Percentiles rank a stretch among this genome's conserved stretches.
phyloP scores from a whole-genome alignment of 164 flowering plant genomes.

The Nelumbo lutea region DNA sequence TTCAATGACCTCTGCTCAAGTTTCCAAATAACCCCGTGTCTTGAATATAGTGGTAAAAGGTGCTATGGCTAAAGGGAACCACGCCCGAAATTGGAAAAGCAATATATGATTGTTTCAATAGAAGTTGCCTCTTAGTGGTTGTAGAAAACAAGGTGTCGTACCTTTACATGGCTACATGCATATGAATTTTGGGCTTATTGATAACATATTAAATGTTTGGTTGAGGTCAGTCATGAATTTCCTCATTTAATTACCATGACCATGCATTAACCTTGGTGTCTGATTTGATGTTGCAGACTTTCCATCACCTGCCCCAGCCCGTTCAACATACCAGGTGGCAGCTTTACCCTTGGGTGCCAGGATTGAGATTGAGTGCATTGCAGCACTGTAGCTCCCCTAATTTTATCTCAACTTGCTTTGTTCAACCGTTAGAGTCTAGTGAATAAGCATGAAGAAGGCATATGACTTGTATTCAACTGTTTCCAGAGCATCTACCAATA shows the following conservation, averaged over 20 bases:
- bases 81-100: too few relatives aligned
- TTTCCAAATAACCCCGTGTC: too few relatives aligned
- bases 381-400: constrained; percentile 32
- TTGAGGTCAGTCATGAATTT: too few relatives aligned
- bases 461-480: not conserved
- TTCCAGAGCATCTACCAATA: not conserved
- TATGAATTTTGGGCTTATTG: not conserved
- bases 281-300: constrained; percentile 59
- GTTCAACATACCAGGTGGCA: constrained; percentile 88
- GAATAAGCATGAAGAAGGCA: not conserved
- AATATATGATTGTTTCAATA: too few relatives aligned
- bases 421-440: not conserved
- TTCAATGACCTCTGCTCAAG: too few relatives aligned
- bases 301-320: constrained; percentile 75
- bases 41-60: too few relatives aligned
- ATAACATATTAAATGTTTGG: not conserved
- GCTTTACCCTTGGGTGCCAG: constrained; percentile 81
- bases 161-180: not conserved
- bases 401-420: not conserved
- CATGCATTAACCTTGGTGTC: not conserved
- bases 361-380: constrained; percentile 96
- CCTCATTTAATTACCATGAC: not conserved
- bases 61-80: too few relatives aligned
- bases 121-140: too few relatives aligned
- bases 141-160: too few relatives aligned